Base-by-base conservation (phyloP, 2,329 filamentous ascomycete genomes). In the Ilyonectria robusta region DNA sequence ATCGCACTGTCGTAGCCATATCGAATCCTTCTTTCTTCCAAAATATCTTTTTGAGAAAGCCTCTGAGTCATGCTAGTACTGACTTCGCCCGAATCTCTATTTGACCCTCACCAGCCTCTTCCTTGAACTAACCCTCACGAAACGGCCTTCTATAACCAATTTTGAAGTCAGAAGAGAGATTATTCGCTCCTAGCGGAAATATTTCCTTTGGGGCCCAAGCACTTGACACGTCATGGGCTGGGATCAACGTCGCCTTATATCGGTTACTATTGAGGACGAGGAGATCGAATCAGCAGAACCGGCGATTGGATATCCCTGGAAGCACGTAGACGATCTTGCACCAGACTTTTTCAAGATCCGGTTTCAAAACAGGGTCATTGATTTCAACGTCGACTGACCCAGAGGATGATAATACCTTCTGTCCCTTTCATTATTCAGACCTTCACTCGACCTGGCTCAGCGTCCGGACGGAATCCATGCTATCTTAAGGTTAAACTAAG, bases 261-360 rank as follows among this genome's bases (percentile, higher is more conserved):
- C 75, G 4, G 73, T 78, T 26, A 77, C 72, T 15, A 76, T 77
- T 23, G 23, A 23, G 68, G 75, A 77, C n/a, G 72, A 70, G 31
- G 75, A 75, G 19, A 58, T 56, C 4, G 66, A 67, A 8, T 53
- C 21, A n/a, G 66, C 26, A 62, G 67, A 69, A 44, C 54, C 54
- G 13, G 73, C 73, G 26, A 67, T 76, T 6, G 67, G 72, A 62
- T 62, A 77, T 8, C 68, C 77, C 26, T 61, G 59, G 9, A 73
- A 71, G 35, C 50, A 75, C 47, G 66, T 72, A 9, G 66, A 37
- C 13, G 8, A 21, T 77, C 23, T 76, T 74, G 10, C 37, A 60
- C 1, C 42, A 71, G 23, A 3, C 3, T 1, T 23, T 23, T 23
- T 23, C 23, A 3, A 23, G 23, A 4, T 23, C 3, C 23, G 23